phyloP scores from a whole-genome alignment of 805 yeast genomes.

The Schizosaccharomyces pombe region DNA sequence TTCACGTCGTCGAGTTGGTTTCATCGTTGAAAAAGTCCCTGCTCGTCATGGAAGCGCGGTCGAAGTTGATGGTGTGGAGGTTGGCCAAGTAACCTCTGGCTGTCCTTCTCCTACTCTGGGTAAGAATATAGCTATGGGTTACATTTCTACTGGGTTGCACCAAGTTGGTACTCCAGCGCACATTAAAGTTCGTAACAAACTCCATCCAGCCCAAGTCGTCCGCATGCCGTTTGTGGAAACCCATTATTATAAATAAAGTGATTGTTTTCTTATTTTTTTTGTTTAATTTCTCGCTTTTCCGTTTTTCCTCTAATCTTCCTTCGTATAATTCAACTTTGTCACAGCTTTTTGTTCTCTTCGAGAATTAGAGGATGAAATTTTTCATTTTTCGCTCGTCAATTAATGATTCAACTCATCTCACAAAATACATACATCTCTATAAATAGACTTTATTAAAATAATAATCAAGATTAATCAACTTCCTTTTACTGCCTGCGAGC shows the following conservation, averaged over 20 bases:
- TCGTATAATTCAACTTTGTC: no score
- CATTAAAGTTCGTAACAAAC: slow-evolving; percentile 65
- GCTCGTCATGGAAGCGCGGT: slow-evolving; percentile 64
- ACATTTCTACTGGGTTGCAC: slow-evolving; percentile 27
- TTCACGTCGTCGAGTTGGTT: slow-evolving; percentile 46
- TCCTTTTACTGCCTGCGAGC: no score
- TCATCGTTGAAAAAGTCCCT: slow-evolving; percentile 59
- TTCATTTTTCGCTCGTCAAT: no score
- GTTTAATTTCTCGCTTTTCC: neutral
- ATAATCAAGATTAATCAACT: no score
- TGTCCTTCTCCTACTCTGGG: slow-evolving; percentile 46
- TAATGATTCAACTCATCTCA: no score
- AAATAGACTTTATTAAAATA: no score
- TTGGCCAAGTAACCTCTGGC: slow-evolving; percentile 25
- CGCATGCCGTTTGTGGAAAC: slow-evolving; percentile 70
- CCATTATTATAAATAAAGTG: slow-evolving; percentile 33
- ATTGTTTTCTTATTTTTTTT: neutral
- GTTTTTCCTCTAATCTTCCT: neutral
- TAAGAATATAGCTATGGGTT: slow-evolving; percentile 76
- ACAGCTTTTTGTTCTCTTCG: no score
- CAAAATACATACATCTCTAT: no score
- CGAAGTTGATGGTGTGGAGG: slow-evolving; percentile 68
- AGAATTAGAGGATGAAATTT: no score
- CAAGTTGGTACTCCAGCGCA: slow-evolving; percentile 53
- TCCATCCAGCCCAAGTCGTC: slow-evolving; percentile 47